A percentile compares a stretch with the other conserved stretches of the same genome.
Evolutionary conservation across 1,284 basidiomycete species (phyloP).

Genomic region (Polyporus tsugae): DNA sequence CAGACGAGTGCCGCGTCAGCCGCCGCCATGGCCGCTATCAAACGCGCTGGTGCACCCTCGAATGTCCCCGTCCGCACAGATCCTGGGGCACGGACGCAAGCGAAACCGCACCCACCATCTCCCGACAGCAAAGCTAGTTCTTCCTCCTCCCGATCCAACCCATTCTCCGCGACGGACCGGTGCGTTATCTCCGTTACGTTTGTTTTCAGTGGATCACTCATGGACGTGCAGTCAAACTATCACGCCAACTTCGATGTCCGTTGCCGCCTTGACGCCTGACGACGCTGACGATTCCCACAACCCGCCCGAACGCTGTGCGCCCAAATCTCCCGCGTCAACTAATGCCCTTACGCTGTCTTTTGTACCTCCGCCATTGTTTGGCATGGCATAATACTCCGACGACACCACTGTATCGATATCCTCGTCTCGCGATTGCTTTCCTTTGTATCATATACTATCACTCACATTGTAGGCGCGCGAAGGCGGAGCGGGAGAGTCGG

Average conservation of each 20-base stretch:
- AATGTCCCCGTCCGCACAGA: conserved; percentile 33
- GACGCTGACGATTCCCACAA: conserved; percentile 30
- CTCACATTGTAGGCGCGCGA: conserved; percentile 61
- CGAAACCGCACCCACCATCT: conserved; percentile 17
- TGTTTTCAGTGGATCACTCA: conserved; percentile 66
- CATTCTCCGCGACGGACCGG: conserved; percentile 77
- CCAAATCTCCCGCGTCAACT: conserved; percentile 34
- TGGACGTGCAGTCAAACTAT: conserved; percentile 58
- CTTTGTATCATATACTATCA: conserved; percentile 21
- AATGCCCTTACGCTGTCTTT: conserved; percentile 54
- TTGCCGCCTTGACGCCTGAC: conserved; percentile 21
- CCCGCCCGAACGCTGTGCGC: conserved; percentile 36
- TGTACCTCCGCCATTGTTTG: conserved; percentile 70
- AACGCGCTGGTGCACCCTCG: conserved; percentile 44
- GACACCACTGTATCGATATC: conserved; percentile 34
- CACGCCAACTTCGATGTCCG: conserved; percentile 41
- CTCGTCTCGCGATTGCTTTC: conserved; percentile 1
- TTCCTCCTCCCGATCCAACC: conserved; percentile 45
- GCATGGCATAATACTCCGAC: conserved; percentile 55
- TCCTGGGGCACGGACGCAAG: conserved; percentile 19
- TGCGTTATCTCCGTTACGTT: conserved; percentile 51
- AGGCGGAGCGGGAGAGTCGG: conserved; percentile 72
- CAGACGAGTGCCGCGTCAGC: conserved; percentile 49
- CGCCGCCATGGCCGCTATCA: conserved; percentile 54
- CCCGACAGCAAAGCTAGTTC: conserved; percentile 25